These are phyloP conservation scores for Myxozyma neglecta DNA, from an alignment of 805 yeast genomes.

Conservation along the genomic window DNA sequence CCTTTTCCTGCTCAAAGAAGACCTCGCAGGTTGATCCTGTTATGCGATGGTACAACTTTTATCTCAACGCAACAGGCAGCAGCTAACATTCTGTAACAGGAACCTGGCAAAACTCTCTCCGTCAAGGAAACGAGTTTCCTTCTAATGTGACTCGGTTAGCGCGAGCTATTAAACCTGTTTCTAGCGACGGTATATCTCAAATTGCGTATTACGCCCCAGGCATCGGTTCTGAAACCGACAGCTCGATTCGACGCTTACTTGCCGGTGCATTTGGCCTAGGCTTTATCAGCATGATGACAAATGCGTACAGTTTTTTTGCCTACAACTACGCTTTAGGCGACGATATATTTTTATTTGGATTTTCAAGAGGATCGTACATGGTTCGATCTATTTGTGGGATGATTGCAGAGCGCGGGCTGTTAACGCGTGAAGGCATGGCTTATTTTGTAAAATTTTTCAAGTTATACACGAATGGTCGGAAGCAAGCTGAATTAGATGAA, in stretches of 20 bases:
- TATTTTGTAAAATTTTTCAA: slow-evolving; percentile 15
- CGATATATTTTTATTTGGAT: slow-evolving; percentile 27
- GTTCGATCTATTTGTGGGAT: slow-evolving; percentile 20
- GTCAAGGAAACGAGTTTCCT: slow-evolving; percentile 4
- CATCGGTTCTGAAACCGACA: slow-evolving; percentile 7
- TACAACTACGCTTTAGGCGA: slow-evolving; percentile 26
- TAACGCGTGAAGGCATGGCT: slow-evolving; percentile 20
- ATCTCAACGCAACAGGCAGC: neutral
- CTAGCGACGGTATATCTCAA: slow-evolving; percentile 6
- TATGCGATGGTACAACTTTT: neutral
- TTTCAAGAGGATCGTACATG: slow-evolving; percentile 25
- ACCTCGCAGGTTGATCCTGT: neutral
- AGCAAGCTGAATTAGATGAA: neutral
- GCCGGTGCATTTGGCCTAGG: slow-evolving; percentile 11
- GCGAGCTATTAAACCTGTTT: slow-evolving; percentile 12
- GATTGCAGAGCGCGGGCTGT: slow-evolving; percentile 17
- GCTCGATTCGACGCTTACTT: neutral
- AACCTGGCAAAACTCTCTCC: slow-evolving; percentile 24
- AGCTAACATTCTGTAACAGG: slow-evolving; percentile 1
- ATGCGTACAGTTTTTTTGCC: slow-evolving; percentile 20
- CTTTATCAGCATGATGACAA: slow-evolving; percentile 9
- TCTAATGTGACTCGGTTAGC: slow-evolving; percentile 22
- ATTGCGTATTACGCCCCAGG: slow-evolving; percentile 17
- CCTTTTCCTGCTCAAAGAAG: neutral
- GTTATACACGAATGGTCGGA: neutral